Evolutionary conservation across 176 grass and related monocot species (phyloP), one percentile per base, ranked within the genome.

Genomic region (Oropetium thomaeum): DNA sequence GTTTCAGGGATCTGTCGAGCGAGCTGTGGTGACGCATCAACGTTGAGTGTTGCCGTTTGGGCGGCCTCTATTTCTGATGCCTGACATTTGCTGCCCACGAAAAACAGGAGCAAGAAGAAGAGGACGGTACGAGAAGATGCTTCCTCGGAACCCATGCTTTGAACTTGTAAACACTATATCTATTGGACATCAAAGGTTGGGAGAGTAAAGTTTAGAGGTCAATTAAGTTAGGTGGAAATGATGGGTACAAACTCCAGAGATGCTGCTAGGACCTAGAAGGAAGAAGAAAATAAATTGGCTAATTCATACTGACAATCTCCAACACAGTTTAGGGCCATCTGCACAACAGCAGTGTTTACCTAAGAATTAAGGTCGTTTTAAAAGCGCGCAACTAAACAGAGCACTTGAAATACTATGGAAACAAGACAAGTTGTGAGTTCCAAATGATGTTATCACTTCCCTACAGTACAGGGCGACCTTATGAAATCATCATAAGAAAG

Each of bases 11-110:
- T 93, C 55, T 87, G 75, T 28, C 33, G 42, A 37, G 79, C 80
- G 67, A 76, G 81, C 65, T 92, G 84, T 1, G 84, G 62, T 6
- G 91, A 87, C 48, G 95, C 88, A 83, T 93, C 79, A 65, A 97
- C 77, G 9, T 81, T 51, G 54, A 97, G 77, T 16, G 72, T 37
- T 45, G 88, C 90, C 0, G 35, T 89, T 76, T 76, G 88, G n/a
- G 85, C 89, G 27, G 48, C 88, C 17, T 81, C 65, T 28, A 93
- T 72, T 25, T 80, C 83, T 30, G 62, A 70, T 28, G 86, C 70
- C 29, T 70, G 64, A 71, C 89, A 89, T 72, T 65, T 83, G 62
- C 39, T 68, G 71, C 71, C 30, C 4, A 22, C 10, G 7, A 15
- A 67, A 38, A 47, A 75, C 0, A 83, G 51, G 68, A 83, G 31